These are phyloP conservation scores for Fusarium phyllophilum DNA, from an alignment of 2,329 filamentous ascomycete genomes.

Conservation along the genomic window DNA sequence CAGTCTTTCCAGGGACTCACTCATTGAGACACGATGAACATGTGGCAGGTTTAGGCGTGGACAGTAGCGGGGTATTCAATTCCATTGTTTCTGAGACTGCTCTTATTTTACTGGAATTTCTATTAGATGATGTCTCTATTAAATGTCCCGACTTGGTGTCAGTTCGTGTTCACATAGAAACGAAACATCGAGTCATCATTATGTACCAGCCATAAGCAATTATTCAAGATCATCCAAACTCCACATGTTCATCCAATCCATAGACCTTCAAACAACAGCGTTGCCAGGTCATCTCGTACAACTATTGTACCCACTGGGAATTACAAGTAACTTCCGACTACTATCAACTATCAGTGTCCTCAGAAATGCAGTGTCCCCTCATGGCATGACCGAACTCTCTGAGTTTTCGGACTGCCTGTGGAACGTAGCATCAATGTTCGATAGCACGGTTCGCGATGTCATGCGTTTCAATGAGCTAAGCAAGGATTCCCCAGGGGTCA, in stretches of 20 bases:
- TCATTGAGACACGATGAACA: slow-evolving; percentile 9
- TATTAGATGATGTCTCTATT: neutral
- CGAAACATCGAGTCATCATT: neutral
- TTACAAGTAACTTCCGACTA: neutral
- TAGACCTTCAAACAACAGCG: neutral
- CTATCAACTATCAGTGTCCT: neutral
- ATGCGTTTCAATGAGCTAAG: slow-evolving; percentile 4
- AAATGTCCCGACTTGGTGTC: neutral
- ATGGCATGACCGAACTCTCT: neutral
- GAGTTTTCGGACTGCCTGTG: neutral
- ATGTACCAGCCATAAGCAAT: neutral
- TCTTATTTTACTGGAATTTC: neutral
- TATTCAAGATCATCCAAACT: neutral
- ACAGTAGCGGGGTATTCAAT: slow-evolving; percentile 4
- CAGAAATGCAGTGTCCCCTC: neutral
- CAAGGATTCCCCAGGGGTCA: slow-evolving; percentile 8
- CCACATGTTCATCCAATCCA: neutral
- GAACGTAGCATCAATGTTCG: neutral
- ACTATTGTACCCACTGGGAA: neutral
- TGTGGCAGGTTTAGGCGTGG: slow-evolving; percentile 7
- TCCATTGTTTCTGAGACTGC: neutral
- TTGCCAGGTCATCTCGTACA: slow-evolving; percentile 1
- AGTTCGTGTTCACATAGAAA: neutral
- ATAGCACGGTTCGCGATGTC: neutral
- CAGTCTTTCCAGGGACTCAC: slow-evolving; percentile 23